Evolutionary conservation across 2,329 filamentous ascomycete species (phyloP).

Genomic region (Hypomyces perniciosus): DNA sequence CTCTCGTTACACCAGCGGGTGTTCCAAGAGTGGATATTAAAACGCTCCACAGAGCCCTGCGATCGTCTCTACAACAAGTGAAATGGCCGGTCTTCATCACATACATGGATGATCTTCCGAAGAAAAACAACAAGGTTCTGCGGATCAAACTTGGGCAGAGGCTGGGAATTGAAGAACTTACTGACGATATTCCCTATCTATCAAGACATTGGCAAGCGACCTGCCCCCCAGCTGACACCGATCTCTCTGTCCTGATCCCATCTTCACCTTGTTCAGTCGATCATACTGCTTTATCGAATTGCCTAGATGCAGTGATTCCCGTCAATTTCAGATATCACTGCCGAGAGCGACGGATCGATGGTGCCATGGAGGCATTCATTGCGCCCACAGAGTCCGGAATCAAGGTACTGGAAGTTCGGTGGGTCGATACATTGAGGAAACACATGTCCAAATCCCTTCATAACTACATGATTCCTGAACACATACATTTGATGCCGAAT

Average conservation of each 20-base stretch:
- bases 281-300: slow-evolving; percentile 19
- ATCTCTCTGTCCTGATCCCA: slow-evolving; percentile 36
- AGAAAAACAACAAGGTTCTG: slow-evolving; percentile 52
- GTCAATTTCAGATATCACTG: slow-evolving; percentile 15
- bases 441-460: slow-evolving; percentile 17
- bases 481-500: slow-evolving; percentile 26
- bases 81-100: slow-evolving; percentile 48
- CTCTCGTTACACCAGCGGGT: slow-evolving; percentile 41
- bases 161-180: slow-evolving; percentile 37
- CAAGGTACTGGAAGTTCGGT: neutral
- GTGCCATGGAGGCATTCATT: slow-evolving; percentile 18
- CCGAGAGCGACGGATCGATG: slow-evolving; percentile 5
- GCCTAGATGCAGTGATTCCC: slow-evolving; percentile 18
- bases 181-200: slow-evolving; percentile 37
- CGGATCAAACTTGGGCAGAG: slow-evolving; percentile 47
- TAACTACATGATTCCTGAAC: slow-evolving; percentile 35
- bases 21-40: slow-evolving; percentile 41
- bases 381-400: slow-evolving; percentile 15
- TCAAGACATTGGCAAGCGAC: slow-evolving; percentile 44
- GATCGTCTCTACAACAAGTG: slow-evolving; percentile 42
- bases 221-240: slow-evolving; percentile 43
- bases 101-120: slow-evolving; percentile 51
- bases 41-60: slow-evolving; percentile 41
- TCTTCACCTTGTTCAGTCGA: slow-evolving; percentile 30
- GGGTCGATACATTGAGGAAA: slow-evolving; percentile 14